Base-by-base conservation (phyloP, 2,329 filamentous ascomycete genomes). In the Xenoacremonium recifei region DNA sequence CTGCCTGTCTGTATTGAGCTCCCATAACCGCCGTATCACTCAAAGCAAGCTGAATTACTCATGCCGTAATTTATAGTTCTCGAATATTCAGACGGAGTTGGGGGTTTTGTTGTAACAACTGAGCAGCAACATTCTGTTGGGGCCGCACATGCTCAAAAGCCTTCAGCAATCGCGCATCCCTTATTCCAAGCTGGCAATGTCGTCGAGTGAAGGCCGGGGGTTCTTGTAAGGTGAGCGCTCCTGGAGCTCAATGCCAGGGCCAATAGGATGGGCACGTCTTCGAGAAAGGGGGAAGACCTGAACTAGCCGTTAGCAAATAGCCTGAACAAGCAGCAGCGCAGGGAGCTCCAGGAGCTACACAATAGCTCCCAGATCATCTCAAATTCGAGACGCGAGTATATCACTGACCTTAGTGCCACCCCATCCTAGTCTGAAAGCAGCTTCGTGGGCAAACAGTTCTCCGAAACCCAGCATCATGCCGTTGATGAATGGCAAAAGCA, bases 401-500 rank as follows among this genome's bases (percentile, higher is more conserved):
- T 7, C 19, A 18, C 79, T 35, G 76, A 96, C 93, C 82, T 93
- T 95, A 46, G 93, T 97, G 40, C 85, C 85, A 50, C 87, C 84
- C 93, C 93, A 99, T 47, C 93, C 93, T 55, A 97, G 72, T 59
- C 92, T 76, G 62, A 92, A 99, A 2, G 93, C 93, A 37, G 89
- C 85, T 71, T 99, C 93, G 62, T 99, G 93, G 40, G 93, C 93
- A 66, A 99, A 92, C 38, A 99, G 71, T 71, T 99, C 93, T 54
- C 93, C 93, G 61, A 99, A 96, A 3, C 93, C 93, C 59, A 99
- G 71, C 93, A 99, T 99, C 75, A 99, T 80, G 35, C 93, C 93
- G 69, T 99, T 99, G 61, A 99, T 82, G 60, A 99, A 99, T 0
- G 93, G 93, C 16, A 99, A 70, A 2, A 99, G 59, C n/a, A 99